Conservation (phyloP, 2,329 filamentous ascomycete species). For the Orbilia blumenaviensis region DNA sequence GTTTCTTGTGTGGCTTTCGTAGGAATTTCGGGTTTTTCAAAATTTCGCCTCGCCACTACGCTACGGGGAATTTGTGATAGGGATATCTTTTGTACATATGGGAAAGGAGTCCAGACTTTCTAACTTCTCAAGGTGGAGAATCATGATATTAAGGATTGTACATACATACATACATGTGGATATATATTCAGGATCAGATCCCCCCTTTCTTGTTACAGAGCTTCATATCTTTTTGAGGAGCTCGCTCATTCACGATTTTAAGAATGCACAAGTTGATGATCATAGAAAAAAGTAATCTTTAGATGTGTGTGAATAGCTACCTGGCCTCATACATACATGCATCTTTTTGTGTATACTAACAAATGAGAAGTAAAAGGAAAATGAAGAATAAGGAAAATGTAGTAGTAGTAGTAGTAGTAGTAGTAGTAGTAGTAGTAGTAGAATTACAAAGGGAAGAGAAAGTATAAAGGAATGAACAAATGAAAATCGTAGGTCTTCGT, state of each 20-base stretch:
- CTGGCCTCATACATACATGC: slow-evolving; percentile 6
- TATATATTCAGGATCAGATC: slow-evolving; percentile 14
- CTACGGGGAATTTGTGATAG: slow-evolving; percentile 24
- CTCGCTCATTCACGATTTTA: slow-evolving; percentile 1
- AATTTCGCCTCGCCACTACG: not conserved
- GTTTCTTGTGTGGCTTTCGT: not conserved
- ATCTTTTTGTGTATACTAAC: slow-evolving; percentile 16
- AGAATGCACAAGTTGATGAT: not conserved
- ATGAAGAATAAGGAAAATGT: slow-evolving; percentile 55
- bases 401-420: too few species aligned
- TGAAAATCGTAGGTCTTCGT: slow-evolving; percentile 57
- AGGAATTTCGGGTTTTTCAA: too few species aligned
- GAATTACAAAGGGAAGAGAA: slow-evolving; percentile 58
- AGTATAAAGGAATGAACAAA: slow-evolving; percentile 37
- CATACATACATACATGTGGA: not conserved
- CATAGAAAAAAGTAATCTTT: slow-evolving; percentile 7
- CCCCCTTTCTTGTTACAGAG: not conserved
- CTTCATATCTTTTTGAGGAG: not conserved
- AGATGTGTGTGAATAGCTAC: slow-evolving; percentile 4
- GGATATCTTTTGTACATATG: not conserved
- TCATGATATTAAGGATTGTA: not conserved
- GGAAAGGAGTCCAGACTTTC: not conserved
- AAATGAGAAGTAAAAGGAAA: slow-evolving; percentile 57
- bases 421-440: too few species aligned
- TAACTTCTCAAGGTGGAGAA: not conserved